Percentiles rank a stretch among this genome's conserved stretches.
phyloP scores from a whole-genome alignment of 305 asterid species.

The Petunia hybrid region DNA sequence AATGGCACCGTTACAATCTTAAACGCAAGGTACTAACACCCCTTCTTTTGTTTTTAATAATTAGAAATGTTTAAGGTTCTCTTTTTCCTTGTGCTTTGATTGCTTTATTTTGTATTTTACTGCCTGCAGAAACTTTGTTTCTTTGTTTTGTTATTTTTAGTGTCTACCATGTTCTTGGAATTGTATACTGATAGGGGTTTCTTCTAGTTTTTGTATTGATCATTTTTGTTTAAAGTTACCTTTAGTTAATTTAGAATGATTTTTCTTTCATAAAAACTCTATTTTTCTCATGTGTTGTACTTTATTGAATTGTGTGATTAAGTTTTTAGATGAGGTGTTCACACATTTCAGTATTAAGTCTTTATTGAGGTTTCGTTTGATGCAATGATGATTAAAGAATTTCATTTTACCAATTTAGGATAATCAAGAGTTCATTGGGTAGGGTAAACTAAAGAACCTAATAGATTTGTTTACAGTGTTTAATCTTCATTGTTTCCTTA shows the following conservation, averaged over 20 bases:
- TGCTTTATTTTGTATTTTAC: neutral
- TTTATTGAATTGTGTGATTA: neutral
- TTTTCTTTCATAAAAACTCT: neutral
- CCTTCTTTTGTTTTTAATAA: neutral
- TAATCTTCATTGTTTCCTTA: neutral
- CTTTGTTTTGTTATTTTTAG: neutral
- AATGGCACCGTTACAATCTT: constrained; percentile 97
- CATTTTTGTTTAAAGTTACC: neutral
- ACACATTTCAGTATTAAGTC: neutral
- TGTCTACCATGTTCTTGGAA: neutral
- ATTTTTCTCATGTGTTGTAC: neutral
- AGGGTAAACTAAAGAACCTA: neutral
- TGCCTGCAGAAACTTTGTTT: neutral
- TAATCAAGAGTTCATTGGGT: too few relatives aligned
- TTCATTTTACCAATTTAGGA: neutral
- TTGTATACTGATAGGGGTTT: neutral
- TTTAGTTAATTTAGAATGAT: neutral
- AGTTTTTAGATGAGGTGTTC: neutral
- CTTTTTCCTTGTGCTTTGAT: neutral
- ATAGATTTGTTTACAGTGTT: neutral
- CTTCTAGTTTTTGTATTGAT: neutral
- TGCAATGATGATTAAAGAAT: neutral
- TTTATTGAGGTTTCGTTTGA: neutral
- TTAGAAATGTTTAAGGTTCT: too few relatives aligned
- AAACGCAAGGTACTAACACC: constrained; percentile 74